Percentiles rank a stretch among this genome's conserved stretches.
Conservation (phyloP, 768 basidiomycete species). For the Rhizopogon vinicolor region DNA sequence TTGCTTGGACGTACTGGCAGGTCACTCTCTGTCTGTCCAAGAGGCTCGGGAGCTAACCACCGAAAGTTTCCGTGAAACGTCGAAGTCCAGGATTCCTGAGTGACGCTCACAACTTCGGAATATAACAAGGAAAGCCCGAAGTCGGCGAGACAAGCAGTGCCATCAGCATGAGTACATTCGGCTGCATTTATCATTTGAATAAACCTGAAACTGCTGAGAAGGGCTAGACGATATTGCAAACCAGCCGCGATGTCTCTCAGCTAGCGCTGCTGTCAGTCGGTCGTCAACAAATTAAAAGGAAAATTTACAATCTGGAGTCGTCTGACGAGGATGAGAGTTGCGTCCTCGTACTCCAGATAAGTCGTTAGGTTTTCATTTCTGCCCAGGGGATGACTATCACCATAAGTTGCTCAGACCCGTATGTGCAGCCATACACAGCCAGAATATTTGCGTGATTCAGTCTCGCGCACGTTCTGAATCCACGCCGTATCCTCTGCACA, state of each 20-base stretch:
- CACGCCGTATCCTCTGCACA: conserved; percentile 13
- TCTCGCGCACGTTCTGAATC: conserved; percentile 16
- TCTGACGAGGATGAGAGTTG: conserved; percentile 1
- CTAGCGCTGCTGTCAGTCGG: no score
- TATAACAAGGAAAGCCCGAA: conserved; percentile 29
- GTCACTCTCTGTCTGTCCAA: conserved; percentile 2
- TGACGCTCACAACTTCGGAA: conserved; percentile 25
- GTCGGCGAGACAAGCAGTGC: conserved; percentile 7
- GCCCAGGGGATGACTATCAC: conserved; percentile 19
- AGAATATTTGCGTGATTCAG: conserved; percentile 17
- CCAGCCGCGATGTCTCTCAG: no score
- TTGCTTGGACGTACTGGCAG: neutral
- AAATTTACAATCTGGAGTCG: conserved; percentile 12
- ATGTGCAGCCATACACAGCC: conserved; percentile 11
- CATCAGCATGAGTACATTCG: no score
- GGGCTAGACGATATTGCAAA: no score
- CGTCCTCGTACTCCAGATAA: conserved; percentile 9
- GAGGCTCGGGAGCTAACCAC: conserved; percentile 38
- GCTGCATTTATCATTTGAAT: no score
- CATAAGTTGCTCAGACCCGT: conserved; percentile 12
- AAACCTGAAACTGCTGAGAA: no score
- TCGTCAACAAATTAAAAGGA: no score
- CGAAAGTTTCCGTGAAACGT: conserved; percentile 28
- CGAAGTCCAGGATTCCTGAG: neutral
- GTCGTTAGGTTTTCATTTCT: conserved; percentile 10